These are phyloP conservation scores for Sphaerostilbella broomeana DNA, from an alignment of 2,329 filamentous ascomycete genomes.

Conservation along the genomic window DNA sequence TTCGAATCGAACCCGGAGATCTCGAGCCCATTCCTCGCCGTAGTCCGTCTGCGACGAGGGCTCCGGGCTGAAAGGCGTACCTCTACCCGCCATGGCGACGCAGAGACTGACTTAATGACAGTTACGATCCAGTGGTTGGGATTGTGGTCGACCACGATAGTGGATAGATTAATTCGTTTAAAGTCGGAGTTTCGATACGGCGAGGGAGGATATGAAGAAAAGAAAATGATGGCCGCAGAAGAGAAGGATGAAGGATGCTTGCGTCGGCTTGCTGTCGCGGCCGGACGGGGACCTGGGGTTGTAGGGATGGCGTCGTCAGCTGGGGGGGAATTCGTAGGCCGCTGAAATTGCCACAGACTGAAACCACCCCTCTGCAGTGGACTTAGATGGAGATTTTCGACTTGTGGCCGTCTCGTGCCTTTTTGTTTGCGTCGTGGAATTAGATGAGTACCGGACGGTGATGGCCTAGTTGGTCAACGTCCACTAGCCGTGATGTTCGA, in stretches of 20 bases:
- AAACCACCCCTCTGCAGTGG: conserved; percentile 12
- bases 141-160: background rate
- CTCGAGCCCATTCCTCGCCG: conserved; percentile 70
- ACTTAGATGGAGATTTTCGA: conserved; percentile 1
- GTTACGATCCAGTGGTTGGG: too few species aligned
- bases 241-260: conserved; percentile 1
- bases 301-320: conserved; percentile 24
- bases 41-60: conserved; percentile 34
- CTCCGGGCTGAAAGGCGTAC: conserved; percentile 27
- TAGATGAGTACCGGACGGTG: too few species aligned
- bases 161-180: background rate
- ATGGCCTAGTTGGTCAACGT: too few species aligned
- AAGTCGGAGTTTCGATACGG: background rate
- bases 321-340: conserved; percentile 22
- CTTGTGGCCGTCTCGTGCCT: background rate
- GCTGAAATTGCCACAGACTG: conserved; percentile 16
- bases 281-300: conserved; percentile 12
- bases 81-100: conserved; percentile 34
- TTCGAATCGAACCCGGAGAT: conserved; percentile 78
- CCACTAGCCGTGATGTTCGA: too few species aligned
- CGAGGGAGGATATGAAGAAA: background rate
- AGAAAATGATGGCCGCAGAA: conserved; percentile 3
- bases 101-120: background rate
- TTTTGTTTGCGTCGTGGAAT: too few species aligned
- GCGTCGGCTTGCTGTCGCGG: conserved; percentile 12